Conservation (phyloP, 306 rosid genomes). For the Hylodesmum podocarpum region DNA sequence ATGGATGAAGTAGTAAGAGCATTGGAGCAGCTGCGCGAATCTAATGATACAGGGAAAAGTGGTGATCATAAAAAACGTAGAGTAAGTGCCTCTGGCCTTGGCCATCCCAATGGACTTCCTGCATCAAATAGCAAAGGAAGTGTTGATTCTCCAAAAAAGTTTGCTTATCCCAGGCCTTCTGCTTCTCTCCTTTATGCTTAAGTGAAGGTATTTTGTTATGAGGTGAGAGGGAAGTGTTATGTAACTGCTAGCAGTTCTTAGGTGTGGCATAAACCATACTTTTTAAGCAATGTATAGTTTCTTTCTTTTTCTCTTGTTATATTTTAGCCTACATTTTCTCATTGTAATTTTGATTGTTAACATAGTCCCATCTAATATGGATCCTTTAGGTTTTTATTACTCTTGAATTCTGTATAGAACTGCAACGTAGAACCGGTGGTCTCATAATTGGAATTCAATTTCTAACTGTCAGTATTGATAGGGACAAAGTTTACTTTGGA, state of each 20-base stretch:
- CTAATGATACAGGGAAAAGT: slow-evolving; percentile 30
- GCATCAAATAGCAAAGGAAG: slow-evolving; percentile 23
- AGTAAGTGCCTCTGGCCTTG: not conserved
- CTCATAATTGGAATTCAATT: not conserved
- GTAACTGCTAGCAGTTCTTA: slow-evolving; percentile 2
- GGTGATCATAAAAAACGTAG: slow-evolving; percentile 27
- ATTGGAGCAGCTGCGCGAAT: slow-evolving; percentile 64
- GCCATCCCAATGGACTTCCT: slow-evolving; percentile 13
- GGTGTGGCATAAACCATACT: slow-evolving; percentile 8
- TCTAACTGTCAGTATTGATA: too few species aligned
- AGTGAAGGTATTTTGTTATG: not conserved
- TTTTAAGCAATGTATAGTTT: slow-evolving; percentile 37
- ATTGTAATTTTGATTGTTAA: not conserved
- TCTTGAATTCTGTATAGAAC: not conserved
- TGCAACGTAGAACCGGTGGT: too few species aligned
- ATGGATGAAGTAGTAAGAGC: slow-evolving; percentile 60
- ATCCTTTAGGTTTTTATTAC: not conserved
- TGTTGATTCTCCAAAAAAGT: slow-evolving; percentile 12
- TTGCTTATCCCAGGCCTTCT: slow-evolving; percentile 60
- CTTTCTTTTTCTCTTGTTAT: not conserved
- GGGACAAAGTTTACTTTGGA: too few species aligned
- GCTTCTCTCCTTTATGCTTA: slow-evolving; percentile 44
- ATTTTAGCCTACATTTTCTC: slow-evolving; percentile 19
- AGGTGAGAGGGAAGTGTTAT: not conserved
- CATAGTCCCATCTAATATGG: slow-evolving; percentile 1